These are phyloP conservation scores for Talaromyces sp. DNA, from an alignment of 2,329 filamentous ascomycete genomes.

Conservation along the genomic window DNA sequence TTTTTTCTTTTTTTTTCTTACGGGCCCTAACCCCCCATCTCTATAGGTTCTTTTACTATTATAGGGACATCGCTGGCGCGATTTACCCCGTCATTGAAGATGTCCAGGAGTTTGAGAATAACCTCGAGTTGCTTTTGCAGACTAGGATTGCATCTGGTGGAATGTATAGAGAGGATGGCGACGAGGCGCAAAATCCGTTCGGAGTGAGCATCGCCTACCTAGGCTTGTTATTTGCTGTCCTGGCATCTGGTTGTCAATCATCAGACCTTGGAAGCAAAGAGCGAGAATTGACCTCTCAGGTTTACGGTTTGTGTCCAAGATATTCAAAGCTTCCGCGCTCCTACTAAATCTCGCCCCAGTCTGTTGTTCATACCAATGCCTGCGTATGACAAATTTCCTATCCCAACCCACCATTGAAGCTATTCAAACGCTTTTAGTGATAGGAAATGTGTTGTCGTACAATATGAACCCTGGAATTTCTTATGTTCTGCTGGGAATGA, in stretches of 20 bases:
- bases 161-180: slow-evolving; percentile 44
- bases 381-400: slow-evolving; percentile 66
- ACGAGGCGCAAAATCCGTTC: slow-evolving; percentile 59
- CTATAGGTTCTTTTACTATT: slow-evolving; percentile 57
- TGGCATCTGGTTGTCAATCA: slow-evolving; percentile 66
- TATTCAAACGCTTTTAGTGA: slow-evolving; percentile 64
- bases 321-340: background rate
- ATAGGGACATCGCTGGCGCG: slow-evolving; percentile 61
- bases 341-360: slow-evolving; percentile 40
- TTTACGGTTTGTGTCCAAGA: slow-evolving; percentile 54
- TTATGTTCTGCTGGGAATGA: slow-evolving; percentile 63
- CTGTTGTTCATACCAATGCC: slow-evolving; percentile 66
- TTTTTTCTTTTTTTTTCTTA: too few species aligned
- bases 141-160: slow-evolving; percentile 51
- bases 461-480: slow-evolving; percentile 68
- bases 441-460: slow-evolving; percentile 64
- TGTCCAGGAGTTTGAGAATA: slow-evolving; percentile 56
- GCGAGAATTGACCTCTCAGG: slow-evolving; percentile 64
- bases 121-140: slow-evolving; percentile 57
- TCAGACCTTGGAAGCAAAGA: slow-evolving; percentile 61
- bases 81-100: slow-evolving; percentile 65
- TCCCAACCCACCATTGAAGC: slow-evolving; percentile 64
- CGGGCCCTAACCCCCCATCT: too few species aligned
- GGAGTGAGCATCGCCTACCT: slow-evolving; percentile 62
- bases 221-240: slow-evolving; percentile 62